Conservation (phyloP, 345 rosid species). For the Dovyalis caffra region DNA sequence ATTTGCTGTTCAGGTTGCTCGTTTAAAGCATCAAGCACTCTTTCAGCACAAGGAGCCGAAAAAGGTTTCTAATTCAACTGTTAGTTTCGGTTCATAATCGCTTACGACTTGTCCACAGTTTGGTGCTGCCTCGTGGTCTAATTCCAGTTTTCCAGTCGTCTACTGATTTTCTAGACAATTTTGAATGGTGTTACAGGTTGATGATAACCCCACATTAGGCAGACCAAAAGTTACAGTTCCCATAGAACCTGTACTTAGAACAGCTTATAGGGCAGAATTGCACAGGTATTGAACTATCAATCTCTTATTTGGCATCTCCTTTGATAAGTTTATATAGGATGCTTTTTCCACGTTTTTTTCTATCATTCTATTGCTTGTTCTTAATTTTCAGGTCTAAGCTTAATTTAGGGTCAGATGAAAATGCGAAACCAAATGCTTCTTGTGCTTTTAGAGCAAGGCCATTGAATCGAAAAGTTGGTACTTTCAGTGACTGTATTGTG, state of each 20-base stretch:
- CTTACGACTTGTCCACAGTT: not conserved
- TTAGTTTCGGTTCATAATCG: not conserved
- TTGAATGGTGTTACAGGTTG: conserved; percentile 31
- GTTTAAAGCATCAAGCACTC: conserved; percentile 54
- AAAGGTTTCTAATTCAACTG: conserved; percentile 25
- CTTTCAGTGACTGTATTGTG: conserved; percentile 1
- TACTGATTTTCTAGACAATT: conserved; percentile 5
- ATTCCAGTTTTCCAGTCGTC: not conserved
- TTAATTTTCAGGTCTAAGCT: conserved; percentile 42
- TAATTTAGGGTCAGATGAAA: conserved; percentile 24
- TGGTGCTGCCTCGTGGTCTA: not conserved
- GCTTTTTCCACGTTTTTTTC: not conserved
- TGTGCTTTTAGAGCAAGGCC: conserved; percentile 40
- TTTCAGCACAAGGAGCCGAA: conserved; percentile 53
- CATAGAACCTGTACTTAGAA: conserved; percentile 55
- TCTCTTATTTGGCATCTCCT: not conserved
- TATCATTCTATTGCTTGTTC: conserved; percentile 10
- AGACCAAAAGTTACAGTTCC: conserved; percentile 50
- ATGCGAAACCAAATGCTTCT: conserved; percentile 25
- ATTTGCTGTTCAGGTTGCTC: conserved; percentile 47
- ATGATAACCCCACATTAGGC: conserved; percentile 10
- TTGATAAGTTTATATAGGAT: not conserved
- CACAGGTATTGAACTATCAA: conserved; percentile 45
- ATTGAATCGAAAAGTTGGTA: conserved; percentile 49
- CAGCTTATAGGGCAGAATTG: conserved; percentile 51